A percentile compares a stretch with the other conserved stretches of the same genome.
phyloP scores from a whole-genome alignment of 164 flowering plant genomes.

The Vitis riparia region DNA sequence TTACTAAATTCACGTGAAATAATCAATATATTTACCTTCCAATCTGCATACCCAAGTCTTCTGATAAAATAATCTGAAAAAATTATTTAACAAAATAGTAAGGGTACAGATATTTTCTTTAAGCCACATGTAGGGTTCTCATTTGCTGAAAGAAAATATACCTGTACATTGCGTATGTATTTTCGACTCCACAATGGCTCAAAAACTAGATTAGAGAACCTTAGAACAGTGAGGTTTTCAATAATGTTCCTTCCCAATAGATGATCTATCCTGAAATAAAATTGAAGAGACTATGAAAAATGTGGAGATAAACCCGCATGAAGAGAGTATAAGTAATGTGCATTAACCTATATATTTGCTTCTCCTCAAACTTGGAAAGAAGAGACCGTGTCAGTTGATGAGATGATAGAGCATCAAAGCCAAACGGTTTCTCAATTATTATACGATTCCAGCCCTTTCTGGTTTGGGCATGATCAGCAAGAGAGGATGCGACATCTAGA shows the following conservation, averaged over 20 bases:
- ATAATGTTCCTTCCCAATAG: conserved; percentile 57
- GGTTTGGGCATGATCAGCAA: conserved; percentile 49
- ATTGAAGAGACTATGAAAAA: neutral
- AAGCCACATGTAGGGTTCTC: neutral
- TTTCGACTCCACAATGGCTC: conserved; percentile 64
- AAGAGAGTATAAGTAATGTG: neutral
- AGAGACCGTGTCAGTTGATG: conserved; percentile 37
- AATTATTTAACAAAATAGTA: neutral
- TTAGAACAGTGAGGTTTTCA: conserved; percentile 61
- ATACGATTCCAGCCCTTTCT: conserved; percentile 57
- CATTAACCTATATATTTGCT: conserved; percentile 58
- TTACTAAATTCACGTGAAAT: neutral
- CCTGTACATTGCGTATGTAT: conserved; percentile 56
- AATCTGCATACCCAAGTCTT: conserved; percentile 39
- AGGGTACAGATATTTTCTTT: neutral
- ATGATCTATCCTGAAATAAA: conserved; percentile 63
- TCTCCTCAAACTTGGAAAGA: conserved; percentile 49
- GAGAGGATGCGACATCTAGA: conserved; percentile 48
- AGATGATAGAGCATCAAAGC: conserved; percentile 48
- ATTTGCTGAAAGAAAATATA: conserved; percentile 10
- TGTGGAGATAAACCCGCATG: neutral
- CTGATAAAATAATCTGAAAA: conserved; percentile 54
- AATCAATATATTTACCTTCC: conserved; percentile 34
- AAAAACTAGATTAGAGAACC: conserved; percentile 65
- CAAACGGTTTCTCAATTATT: conserved; percentile 68